phyloP scores from a whole-genome alignment of 208 protist genomes.

The Herpetomonas tarakana region DNA sequence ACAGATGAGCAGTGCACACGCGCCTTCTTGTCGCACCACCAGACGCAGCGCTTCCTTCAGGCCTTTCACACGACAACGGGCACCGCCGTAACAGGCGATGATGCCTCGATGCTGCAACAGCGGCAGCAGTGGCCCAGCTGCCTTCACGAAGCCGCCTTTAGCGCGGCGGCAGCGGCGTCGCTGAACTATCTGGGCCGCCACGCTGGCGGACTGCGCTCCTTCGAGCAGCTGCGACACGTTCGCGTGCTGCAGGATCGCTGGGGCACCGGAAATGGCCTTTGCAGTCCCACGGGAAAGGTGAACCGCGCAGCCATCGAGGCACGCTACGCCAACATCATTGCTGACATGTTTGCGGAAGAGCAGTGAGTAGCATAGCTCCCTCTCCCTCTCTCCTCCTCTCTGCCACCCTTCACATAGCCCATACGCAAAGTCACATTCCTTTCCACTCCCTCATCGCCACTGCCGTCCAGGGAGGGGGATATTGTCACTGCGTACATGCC shows the following conservation, averaged over 20 bases:
- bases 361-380: not conserved
- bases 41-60: not conserved
- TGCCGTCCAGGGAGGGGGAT: too few species aligned
- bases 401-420: too few species aligned
- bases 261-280: not conserved
- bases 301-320: not conserved
- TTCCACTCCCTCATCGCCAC: too few species aligned
- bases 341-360: conserved; percentile 1
- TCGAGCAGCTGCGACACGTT: not conserved
- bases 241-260: not conserved
- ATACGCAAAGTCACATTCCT: too few species aligned
- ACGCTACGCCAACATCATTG: not conserved
- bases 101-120: too few species aligned
- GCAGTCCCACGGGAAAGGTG: not conserved
- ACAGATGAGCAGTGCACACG: conserved; percentile 22
- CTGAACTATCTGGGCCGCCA: not conserved
- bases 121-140: conserved; percentile 2
- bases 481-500: too few species aligned
- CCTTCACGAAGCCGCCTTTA: not conserved
- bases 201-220: not conserved
- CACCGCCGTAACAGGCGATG: too few species aligned
- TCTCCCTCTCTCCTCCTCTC: not conserved
- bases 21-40: conserved; percentile 13
- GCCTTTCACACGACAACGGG: not conserved
- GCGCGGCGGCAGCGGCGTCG: not conserved